Conservation (phyloP, 2,329 filamentous ascomycete species). For the Pyrenophora tritici-repentis region DNA sequence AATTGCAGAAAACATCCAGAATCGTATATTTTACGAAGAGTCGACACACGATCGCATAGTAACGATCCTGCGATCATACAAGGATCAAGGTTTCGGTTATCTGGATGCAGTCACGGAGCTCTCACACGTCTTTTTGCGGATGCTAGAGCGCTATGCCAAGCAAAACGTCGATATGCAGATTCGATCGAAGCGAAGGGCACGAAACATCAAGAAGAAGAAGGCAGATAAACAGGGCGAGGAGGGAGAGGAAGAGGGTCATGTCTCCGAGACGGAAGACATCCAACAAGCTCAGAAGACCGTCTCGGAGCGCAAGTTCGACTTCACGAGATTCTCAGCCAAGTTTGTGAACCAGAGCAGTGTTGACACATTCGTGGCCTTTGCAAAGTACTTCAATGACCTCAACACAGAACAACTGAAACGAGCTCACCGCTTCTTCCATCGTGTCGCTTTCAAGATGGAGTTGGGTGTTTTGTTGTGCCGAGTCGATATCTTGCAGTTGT, state of each 20-base stretch:
- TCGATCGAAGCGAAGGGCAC: conserved; percentile 74
- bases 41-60: conserved; percentile 87
- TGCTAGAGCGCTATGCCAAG: conserved; percentile 91
- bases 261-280: conserved; percentile 68
- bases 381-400: conserved; percentile 80
- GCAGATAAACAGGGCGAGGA: conserved; percentile 55
- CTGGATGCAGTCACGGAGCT: conserved; percentile 91
- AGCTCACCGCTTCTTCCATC: conserved; percentile 91
- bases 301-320: conserved; percentile 92
- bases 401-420: conserved; percentile 82
- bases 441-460: conserved; percentile 92
- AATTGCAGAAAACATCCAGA: conserved; percentile 96
- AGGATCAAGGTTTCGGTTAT: conserved; percentile 91
- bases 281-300: conserved; percentile 70
- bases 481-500: conserved; percentile 84
- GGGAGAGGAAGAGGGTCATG: conserved; percentile 61
- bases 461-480: conserved; percentile 86
- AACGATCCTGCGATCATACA: conserved; percentile 81
- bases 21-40: conserved; percentile 98
- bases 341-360: conserved; percentile 86
- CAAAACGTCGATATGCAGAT: conserved; percentile 94
- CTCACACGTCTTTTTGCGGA: conserved; percentile 86
- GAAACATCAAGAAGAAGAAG: conserved; percentile 71
- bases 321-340: conserved; percentile 76
- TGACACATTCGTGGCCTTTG: conserved; percentile 84